Evolutionary conservation across 805 yeast genomes (phyloP), one percentile per base, ranked within the genome.

Genomic region (Wickerhamiella parazyma): DNA sequence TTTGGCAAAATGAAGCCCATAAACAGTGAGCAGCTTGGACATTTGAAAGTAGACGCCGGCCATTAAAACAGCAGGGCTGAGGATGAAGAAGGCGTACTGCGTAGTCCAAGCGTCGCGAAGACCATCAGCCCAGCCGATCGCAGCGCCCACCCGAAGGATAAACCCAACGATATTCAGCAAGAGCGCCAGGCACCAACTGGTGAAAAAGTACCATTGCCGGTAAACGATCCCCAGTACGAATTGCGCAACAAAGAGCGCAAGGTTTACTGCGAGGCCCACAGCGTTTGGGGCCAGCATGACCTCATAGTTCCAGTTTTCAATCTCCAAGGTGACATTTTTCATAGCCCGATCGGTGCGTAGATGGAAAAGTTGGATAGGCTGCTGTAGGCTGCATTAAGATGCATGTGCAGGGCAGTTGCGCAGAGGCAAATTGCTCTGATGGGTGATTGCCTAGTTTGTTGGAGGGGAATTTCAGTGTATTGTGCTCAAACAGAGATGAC

Each of bases 1-100:
- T 1, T 56, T 41, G 9, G 86, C 74, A 49, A 61, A 76, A 16
- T 62, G 54, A 45, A 66, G 63, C 2, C 84, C 83, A 53, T 74
- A 76, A 1, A 82, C 60, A 44, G 78, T 75, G 36, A 77, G 65
- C 41, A 80, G 52, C 59, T 82, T 80, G 4, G 80, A 86, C 49
- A 85, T 61, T 42, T 76, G 65, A 51, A 71, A 79, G 61, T 85
- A 85, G 3, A 84, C 67, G 1, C 89, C 94, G 3, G 81, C 94
- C 82, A 81, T 80, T 36, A 80, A 65, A 58, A 85, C 80, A 16
- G 83, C 84, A 0, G 95, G 95, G 0, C 84, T 89, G 36, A 85
- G 60, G 0, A 87, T 82, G 44, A 83, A 62, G 52, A 78, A 68
- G 44, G 76, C 70, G 49, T 79, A 71, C 58, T 85, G 93, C 52